Percentiles rank a stretch among this genome's conserved stretches.
phyloP scores from a whole-genome alignment of 2,329 filamentous ascomycete genomes.

The Aspergillus terreus region DNA sequence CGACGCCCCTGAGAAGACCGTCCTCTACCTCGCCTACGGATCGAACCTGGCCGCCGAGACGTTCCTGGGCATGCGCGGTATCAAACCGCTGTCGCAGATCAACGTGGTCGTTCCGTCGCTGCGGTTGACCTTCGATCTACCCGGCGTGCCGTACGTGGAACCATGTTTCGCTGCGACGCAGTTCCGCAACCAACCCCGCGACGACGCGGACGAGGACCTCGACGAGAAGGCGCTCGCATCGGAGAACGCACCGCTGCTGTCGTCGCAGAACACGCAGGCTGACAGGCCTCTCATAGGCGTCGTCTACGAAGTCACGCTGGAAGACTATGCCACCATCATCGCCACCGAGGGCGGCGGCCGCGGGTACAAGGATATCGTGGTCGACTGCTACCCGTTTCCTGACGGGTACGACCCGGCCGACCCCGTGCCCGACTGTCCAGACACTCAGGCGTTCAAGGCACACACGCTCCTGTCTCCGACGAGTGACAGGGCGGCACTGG shows the following conservation, averaged over 20 bases:
- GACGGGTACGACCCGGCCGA: conserved; percentile 45
- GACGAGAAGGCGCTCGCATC: conserved; percentile 9
- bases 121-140: conserved; percentile 76
- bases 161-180: conserved; percentile 88
- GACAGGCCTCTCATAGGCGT: conserved; percentile 81
- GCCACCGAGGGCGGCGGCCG: conserved; percentile 84
- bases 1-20: conserved; percentile 42
- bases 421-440: conserved; percentile 62
- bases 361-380: conserved; percentile 77
- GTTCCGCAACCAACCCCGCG: conserved; percentile 47
- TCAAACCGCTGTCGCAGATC: conserved; percentile 74
- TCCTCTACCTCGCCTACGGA: conserved; percentile 84
- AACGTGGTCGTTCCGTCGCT: conserved; percentile 79
- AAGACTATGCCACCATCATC: conserved; percentile 82
- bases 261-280: conserved; percentile 26
- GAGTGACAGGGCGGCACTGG: neutral
- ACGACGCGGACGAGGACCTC: conserved; percentile 2
- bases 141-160: conserved; percentile 80
- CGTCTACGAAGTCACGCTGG: conserved; percentile 85
- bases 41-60: conserved; percentile 81
- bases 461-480: conserved; percentile 76
- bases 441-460: conserved; percentile 67
- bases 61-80: conserved; percentile 72
- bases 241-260: conserved; percentile 34
- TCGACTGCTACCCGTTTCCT: conserved; percentile 71